These are phyloP conservation scores for Leccinum obscurum DNA, from an alignment of 768 basidiomycete species.

Conservation along the genomic window DNA sequence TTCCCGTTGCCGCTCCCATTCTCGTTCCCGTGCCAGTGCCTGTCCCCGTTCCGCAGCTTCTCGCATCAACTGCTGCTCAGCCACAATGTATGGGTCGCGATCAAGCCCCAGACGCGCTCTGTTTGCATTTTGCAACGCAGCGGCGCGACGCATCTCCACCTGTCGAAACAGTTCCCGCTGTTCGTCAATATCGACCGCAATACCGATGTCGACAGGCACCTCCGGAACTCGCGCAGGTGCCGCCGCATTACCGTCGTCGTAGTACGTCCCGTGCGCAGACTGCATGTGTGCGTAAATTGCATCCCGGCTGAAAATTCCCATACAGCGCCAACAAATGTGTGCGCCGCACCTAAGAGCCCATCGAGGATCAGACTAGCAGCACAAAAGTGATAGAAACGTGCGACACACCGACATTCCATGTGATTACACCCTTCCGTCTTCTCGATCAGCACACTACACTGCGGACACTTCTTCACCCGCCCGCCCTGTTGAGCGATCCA, in stretches of 20 bases:
- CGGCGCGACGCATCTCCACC: conserved; percentile 12
- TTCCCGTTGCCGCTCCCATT: no score
- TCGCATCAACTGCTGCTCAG: conserved; percentile 1
- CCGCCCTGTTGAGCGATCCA: conserved; percentile 58
- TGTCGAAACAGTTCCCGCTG: conserved; percentile 13
- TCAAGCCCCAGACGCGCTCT: background rate
- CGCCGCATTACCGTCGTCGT: no score
- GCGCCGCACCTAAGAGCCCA: background rate
- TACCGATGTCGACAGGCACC: no score
- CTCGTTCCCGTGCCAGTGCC: no score
- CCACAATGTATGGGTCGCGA: background rate
- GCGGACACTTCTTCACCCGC: conserved; percentile 71
- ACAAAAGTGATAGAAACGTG: background rate
- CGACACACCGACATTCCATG: conserved; percentile 55
- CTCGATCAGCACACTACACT: conserved; percentile 70
- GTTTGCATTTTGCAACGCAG: background rate
- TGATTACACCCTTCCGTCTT: conserved; percentile 77
- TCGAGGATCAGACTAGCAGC: background rate
- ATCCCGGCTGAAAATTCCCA: no score
- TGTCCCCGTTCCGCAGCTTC: conserved; percentile 3
- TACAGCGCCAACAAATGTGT: no score
- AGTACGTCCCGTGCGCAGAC: no score
- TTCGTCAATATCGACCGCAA: no score
- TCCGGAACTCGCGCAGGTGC: no score
- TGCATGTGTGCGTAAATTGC: no score